Evolutionary conservation across 2,329 filamentous ascomycete genomes (phyloP).

Genomic region (Apiospora sp.): DNA sequence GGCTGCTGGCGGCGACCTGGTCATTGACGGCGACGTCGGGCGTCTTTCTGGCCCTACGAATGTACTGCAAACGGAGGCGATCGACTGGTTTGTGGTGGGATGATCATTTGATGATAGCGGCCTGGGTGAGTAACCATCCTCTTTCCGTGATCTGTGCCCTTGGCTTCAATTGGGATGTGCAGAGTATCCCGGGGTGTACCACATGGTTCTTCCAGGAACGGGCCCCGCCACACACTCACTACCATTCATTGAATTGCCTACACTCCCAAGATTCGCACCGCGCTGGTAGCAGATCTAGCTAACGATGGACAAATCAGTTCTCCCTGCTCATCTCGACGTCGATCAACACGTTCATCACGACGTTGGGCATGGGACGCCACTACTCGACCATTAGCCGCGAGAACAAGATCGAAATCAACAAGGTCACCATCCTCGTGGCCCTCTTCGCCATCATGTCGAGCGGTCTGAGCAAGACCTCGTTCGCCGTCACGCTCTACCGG

Average conservation of each 20-base stretch:
- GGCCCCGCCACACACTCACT: too few species aligned
- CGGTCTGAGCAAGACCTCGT: slow-evolving; percentile 35
- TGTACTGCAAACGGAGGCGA: slow-evolving; percentile 48
- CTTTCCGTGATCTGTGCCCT: too few species aligned
- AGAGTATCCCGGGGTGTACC: too few species aligned
- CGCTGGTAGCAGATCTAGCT: too few species aligned
- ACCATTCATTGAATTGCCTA: too few species aligned
- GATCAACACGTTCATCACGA: slow-evolving; percentile 43
- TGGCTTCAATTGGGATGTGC: too few species aligned
- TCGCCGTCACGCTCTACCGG: slow-evolving; percentile 35
- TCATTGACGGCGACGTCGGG: slow-evolving; percentile 36
- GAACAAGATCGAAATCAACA: slow-evolving; percentile 32
- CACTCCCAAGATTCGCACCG: too few species aligned
- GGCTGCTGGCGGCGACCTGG: slow-evolving; percentile 40
- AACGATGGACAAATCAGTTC: slow-evolving; percentile 30
- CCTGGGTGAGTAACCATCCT: slow-evolving; percentile 42
- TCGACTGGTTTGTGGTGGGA: slow-evolving; percentile 48
- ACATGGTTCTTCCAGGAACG: too few species aligned
- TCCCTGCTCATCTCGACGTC: slow-evolving; percentile 40
- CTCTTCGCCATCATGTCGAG: slow-evolving; percentile 35
- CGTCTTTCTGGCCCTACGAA: slow-evolving; percentile 40
- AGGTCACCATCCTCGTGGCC: slow-evolving; percentile 34
- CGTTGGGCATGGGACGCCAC: slow-evolving; percentile 38
- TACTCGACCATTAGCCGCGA: slow-evolving; percentile 32
- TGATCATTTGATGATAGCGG: slow-evolving; percentile 45